Base-by-base conservation (phyloP, 2,329 filamentous ascomycete species). In the Phyllosticta capitalensis region DNA sequence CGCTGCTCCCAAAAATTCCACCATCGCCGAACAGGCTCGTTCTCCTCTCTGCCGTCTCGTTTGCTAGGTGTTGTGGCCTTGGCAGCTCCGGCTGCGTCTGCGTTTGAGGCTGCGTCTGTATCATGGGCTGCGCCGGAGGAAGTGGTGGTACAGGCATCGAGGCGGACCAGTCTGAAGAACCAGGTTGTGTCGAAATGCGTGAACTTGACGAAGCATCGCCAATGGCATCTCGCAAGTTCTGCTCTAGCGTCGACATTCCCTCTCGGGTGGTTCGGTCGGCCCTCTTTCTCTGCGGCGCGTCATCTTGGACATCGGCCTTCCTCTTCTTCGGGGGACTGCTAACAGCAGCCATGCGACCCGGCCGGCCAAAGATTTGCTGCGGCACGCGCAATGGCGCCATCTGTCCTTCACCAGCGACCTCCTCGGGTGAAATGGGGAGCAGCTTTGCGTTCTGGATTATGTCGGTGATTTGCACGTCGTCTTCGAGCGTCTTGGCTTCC, bases 391-490 rank as follows among this genome's bases (percentile, higher is more conserved):
- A 63, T 20, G 66, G 63, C 5, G 78, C 77, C 66, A 78, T 77
- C 58, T 74, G 75, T 1, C 64, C 65, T 5, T 66, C 5, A 0
- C 71, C 72, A 5, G 62, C 49, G 10, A 63, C 62, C 60, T 76
- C 73, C 2, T 66, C 63, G 3, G 66, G 64, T 14, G 71, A 68
- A 1, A 78, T 67, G 49, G 74, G 70, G 20, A 86, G 64, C 30
- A 82, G 75, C 9, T 73, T 69, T 52, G 83, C 81, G 19, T 78
- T 76, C 62, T 83, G 78, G 4, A 87, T 84, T 60, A 86, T 84
- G 4, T 78, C 73, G 26, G 75, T 77, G 71, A 87, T 83, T 1
- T 77, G 78, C 1, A 70, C 75, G 64, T 86, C 83, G 56, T 86
- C 82, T 14, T 85, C 76, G 10, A 85, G 68, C 60, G 78, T 77